Conservation (phyloP, 148 eudicot species). For the Spergularia marina region DNA sequence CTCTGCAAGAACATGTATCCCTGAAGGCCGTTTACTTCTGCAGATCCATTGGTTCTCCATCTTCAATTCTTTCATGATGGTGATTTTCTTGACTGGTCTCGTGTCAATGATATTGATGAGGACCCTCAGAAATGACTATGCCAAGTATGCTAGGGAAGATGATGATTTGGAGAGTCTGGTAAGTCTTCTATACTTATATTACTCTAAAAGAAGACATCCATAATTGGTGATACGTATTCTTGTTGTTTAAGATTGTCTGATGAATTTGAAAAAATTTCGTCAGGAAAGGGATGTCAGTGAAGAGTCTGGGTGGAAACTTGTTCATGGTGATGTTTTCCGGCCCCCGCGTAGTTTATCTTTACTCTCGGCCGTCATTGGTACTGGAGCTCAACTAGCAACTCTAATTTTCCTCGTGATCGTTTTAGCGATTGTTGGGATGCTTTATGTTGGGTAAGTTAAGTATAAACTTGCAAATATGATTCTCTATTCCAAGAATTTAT, state of each 20-base stretch:
- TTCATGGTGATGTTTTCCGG: slow-evolving; percentile 85
- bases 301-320: slow-evolving; percentile 85
- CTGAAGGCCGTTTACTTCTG: slow-evolving; percentile 17
- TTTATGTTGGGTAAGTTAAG: slow-evolving; percentile 62
- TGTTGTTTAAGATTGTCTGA: slow-evolving; percentile 7
- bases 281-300: slow-evolving; percentile 93
- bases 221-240: slow-evolving; percentile 9
- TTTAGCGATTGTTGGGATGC: slow-evolving; percentile 73
- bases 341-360: slow-evolving; percentile 65
- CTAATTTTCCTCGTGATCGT: slow-evolving; percentile 80
- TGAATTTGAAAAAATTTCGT: slow-evolving; percentile 9
- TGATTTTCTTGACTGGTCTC: slow-evolving; percentile 82
- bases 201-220: not conserved
- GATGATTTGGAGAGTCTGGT: slow-evolving; percentile 89
- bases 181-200: slow-evolving; percentile 12
- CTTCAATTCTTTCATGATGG: slow-evolving; percentile 96
- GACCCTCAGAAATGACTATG: slow-evolving; percentile 86
- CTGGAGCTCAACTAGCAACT: slow-evolving; percentile 79
- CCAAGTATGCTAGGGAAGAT: slow-evolving; percentile 92
- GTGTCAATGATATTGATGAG: slow-evolving; percentile 94
- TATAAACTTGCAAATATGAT: not conserved
- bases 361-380: slow-evolving; percentile 73
- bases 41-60: slow-evolving; percentile 98
- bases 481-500: not conserved
- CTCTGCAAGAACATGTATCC: not conserved